Conservation (phyloP, 2,329 filamentous ascomycete genomes). For the Cladosporium sp. region DNA sequence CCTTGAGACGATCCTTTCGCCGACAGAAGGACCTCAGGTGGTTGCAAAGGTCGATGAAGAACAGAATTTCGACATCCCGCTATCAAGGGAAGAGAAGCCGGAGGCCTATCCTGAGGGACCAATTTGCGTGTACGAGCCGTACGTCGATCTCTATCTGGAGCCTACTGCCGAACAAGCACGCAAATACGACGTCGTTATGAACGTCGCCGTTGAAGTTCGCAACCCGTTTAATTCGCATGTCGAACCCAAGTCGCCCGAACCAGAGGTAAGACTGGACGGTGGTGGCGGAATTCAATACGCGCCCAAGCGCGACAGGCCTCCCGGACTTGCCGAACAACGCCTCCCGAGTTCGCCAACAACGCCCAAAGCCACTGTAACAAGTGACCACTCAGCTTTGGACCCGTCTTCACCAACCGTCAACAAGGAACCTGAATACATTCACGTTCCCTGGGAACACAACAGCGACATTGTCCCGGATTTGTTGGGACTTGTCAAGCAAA, state of each 20-base stretch:
- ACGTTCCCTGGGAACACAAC: slow-evolving; percentile 84
- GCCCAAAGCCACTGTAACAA: slow-evolving; percentile 48
- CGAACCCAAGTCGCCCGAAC: slow-evolving; percentile 17
- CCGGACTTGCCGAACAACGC: slow-evolving; percentile 8
- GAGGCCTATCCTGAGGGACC: slow-evolving; percentile 78
- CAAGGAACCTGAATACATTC: slow-evolving; percentile 70
- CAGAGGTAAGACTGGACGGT: slow-evolving; percentile 30
- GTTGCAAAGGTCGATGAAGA: slow-evolving; percentile 44
- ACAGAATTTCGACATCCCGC: slow-evolving; percentile 48
- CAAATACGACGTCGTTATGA: slow-evolving; percentile 75
- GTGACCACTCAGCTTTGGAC: slow-evolving; percentile 13
- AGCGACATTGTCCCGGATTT: slow-evolving; percentile 76
- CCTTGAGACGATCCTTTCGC: slow-evolving; percentile 28
- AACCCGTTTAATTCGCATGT: slow-evolving; percentile 57
- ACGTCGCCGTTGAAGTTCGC: slow-evolving; percentile 73
- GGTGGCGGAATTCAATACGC: slow-evolving; percentile 30
- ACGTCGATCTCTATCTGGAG: slow-evolving; percentile 73
- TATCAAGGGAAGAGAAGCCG: slow-evolving; percentile 62
- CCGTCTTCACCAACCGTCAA: slow-evolving; percentile 22
- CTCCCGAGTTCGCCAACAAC: slow-evolving; percentile 40
- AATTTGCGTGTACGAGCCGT: slow-evolving; percentile 72
- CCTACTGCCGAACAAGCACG: slow-evolving; percentile 71
- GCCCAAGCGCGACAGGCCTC: slow-evolving; percentile 10
- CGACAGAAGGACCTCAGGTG: slow-evolving; percentile 13
- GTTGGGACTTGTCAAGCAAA: slow-evolving; percentile 66